phyloP scores from a whole-genome alignment of 1,284 basidiomycete species.

The Melampsora americana region DNA sequence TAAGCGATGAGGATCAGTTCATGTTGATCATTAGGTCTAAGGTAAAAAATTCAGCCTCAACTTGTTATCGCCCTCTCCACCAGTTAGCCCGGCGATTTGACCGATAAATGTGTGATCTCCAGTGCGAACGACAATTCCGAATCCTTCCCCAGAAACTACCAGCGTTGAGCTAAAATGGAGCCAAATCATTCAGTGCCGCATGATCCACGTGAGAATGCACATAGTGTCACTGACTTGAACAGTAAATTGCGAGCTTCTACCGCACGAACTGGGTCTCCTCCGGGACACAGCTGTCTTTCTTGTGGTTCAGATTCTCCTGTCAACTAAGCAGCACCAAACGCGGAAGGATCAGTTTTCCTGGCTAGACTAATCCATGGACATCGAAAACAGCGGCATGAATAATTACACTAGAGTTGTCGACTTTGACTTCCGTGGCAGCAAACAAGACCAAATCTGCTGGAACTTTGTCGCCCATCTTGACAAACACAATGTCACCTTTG shows the following conservation, averaged over 20 bases:
- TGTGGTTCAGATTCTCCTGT: slow-evolving; percentile 69
- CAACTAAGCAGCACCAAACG: slow-evolving; percentile 50
- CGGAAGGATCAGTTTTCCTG: background rate
- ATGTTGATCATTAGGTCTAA: background rate
- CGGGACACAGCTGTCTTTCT: slow-evolving; percentile 59
- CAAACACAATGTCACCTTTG: slow-evolving; percentile 66
- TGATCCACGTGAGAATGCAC: no score
- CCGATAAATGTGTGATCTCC: slow-evolving; percentile 67
- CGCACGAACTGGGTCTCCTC: slow-evolving; percentile 59
- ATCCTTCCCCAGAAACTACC: slow-evolving; percentile 66
- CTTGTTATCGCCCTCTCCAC: slow-evolving; percentile 64
- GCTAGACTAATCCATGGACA: background rate
- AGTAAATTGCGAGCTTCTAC: slow-evolving; percentile 68
- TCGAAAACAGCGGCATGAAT: background rate
- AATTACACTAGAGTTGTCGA: slow-evolving; percentile 63
- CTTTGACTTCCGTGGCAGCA: slow-evolving; percentile 63
- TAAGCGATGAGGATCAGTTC: background rate
- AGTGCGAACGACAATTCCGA: slow-evolving; percentile 67
- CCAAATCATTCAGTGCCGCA: no score
- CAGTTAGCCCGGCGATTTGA: slow-evolving; percentile 66
- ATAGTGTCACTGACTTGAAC: slow-evolving; percentile 57
- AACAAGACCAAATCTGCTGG: slow-evolving; percentile 65
- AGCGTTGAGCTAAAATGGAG: slow-evolving; percentile 59
- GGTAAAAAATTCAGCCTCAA: background rate
- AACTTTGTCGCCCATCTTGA: slow-evolving; percentile 67